Evolutionary conservation across 257 asterid species (phyloP).

Genomic region (Mentha longifolia): DNA sequence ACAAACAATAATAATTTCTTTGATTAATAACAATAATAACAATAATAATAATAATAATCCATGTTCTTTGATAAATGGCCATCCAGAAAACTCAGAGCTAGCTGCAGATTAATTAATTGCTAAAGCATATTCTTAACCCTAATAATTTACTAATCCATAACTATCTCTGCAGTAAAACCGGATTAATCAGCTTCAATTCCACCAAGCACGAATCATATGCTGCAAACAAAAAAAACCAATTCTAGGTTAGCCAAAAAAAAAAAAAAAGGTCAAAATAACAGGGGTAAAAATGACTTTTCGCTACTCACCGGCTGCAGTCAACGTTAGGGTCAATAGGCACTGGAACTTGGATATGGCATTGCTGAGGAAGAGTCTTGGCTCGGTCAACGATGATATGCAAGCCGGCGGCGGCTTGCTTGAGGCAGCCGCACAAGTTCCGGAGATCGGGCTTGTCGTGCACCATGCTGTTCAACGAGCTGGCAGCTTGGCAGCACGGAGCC

Average conservation of each 20-base stretch:
- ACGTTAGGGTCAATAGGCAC: conserved; percentile 8
- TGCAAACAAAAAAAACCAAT: neutral
- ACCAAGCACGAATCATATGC: neutral
- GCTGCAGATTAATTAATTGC: neutral
- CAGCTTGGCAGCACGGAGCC: neutral
- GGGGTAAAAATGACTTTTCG: neutral
- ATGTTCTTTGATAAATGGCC: neutral
- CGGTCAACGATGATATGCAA: neutral
- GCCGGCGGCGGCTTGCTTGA: conserved; percentile 2
- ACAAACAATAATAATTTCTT: neutral
- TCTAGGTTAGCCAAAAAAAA: neutral
- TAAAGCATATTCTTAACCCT: neutral
- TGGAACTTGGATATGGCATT: conserved; percentile 1
- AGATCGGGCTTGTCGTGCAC: neutral
- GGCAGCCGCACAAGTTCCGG: neutral
- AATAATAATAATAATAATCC: neutral
- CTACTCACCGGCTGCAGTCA: neutral
- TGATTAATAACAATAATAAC: neutral
- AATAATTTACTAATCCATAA: too few species aligned
- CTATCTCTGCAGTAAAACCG: neutral
- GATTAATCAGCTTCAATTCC: neutral
- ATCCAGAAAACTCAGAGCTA: neutral
- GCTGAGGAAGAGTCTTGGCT: neutral
- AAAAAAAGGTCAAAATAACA: neutral
- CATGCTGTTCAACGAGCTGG: neutral